Evolutionary conservation across 306 rosid genomes (phyloP), one percentile per base, ranked within the genome.

Genomic region (Elaeagnus macrophylla): DNA sequence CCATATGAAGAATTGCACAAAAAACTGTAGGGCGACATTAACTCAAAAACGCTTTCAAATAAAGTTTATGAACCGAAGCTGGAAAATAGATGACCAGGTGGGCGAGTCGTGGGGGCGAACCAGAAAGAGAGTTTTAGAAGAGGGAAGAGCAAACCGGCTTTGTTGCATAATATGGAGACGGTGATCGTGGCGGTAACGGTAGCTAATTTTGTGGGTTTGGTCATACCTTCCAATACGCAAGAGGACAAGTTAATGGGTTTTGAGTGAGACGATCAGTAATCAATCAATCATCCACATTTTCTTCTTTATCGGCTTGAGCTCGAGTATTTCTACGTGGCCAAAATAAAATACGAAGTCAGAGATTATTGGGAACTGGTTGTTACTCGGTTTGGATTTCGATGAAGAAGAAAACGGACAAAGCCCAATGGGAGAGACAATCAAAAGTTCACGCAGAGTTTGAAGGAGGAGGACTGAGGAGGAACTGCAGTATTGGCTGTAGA

Each of bases 41-140:
- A 37, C 15, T 8, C 49, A 12, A 9, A 35, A 2, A 37, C 46
- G 9, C 48, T 35, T 18, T 6, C 3, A 15, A 39, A 71, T 8
- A 53, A 53, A 45, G 7, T 36, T 25, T 53, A 72, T 35, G 75
- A 64, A 66, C 60, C 73, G 18, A 65, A 76, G 65, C 43, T 20
- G 13, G 60, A 68, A 59, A 61, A 72, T 37, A 76, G 64, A 25
- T 14, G 59, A 60, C 84, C 77, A n/a, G 96, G 96, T 43, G 96
- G 96, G 58, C 89, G 83, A 64, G 86, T 70, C 0, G 78, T 79
- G 7, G 83, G 84, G 37, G 89, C 79, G 45, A 79, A 83, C 94
- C 89, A 81, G 50, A 87, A 83, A 48, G 86, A 77, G 62, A 79
- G 86, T 68, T 67, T 81, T 14, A 73, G 70, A 14, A 69, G 52